Evolutionary conservation across 2,329 filamentous ascomycete genomes (phyloP).

Genomic region (Proliferodiscus dingleyae): DNA sequence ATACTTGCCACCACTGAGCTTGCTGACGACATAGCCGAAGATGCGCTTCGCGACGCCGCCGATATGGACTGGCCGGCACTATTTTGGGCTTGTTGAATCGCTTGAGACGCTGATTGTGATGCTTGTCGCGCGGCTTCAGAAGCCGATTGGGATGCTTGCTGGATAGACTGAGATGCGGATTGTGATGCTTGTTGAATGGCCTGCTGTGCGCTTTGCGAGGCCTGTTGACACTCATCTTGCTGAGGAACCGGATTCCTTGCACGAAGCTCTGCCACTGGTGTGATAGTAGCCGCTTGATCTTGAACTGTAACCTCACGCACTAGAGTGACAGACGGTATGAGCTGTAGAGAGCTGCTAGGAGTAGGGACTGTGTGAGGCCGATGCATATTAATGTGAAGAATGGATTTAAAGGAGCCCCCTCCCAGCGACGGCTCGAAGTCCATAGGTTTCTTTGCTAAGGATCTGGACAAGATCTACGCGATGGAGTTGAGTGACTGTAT

Average conservation of each 20-base stretch:
- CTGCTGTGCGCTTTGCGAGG: conserved; percentile 21
- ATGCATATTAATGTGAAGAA: conserved; percentile 17
- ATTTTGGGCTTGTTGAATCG: conserved; percentile 19
- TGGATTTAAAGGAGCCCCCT: conserved; percentile 17
- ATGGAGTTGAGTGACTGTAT: background rate
- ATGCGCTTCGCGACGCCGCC: conserved; percentile 22
- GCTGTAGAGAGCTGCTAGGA: background rate
- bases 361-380: conserved; percentile 6
- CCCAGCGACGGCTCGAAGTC: conserved; percentile 21
- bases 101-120: conserved; percentile 22
- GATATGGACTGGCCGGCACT: conserved; percentile 22
- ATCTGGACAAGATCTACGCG: background rate
- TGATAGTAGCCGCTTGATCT: conserved; percentile 20
- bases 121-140: conserved; percentile 9
- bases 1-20: conserved; percentile 19
- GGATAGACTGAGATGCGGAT: conserved; percentile 21
- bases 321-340: conserved; percentile 4
- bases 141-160: conserved; percentile 9
- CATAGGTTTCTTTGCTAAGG: conserved; percentile 10
- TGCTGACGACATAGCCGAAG: conserved; percentile 22
- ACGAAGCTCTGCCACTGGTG: conserved; percentile 22
- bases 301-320: conserved; percentile 10
- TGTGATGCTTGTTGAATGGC: conserved; percentile 23
- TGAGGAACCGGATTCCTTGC: conserved; percentile 21
- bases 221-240: conserved; percentile 16